Conservation (phyloP, 2,329 filamentous ascomycete genomes). For the Emericellopsis cladophorae region DNA sequence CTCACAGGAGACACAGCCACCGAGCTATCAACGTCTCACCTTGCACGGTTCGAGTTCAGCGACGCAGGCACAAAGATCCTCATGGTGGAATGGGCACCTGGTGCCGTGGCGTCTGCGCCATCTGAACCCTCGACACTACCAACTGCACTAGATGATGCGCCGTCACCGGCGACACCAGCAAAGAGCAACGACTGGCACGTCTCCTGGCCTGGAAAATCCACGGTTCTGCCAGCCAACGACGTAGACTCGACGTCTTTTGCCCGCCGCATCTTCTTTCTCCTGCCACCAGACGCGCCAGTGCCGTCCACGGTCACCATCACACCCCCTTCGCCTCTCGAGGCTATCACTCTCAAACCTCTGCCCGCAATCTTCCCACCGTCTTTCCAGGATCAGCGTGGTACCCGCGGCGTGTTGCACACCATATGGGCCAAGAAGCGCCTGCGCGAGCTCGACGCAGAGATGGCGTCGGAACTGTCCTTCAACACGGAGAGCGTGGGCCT, state of each 20-base stretch:
- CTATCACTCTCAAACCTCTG: slow-evolving; percentile 58
- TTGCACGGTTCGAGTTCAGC: slow-evolving; percentile 73
- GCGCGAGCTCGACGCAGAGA: slow-evolving; percentile 63
- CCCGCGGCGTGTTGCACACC: slow-evolving; percentile 75
- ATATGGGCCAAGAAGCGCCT: slow-evolving; percentile 81
- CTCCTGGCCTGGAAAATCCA: slow-evolving; percentile 71
- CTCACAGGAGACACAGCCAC: neutral
- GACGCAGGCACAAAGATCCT: slow-evolving; percentile 83
- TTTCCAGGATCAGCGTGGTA: slow-evolving; percentile 42
- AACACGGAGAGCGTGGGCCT: slow-evolving; percentile 76
- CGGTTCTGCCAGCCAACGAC: slow-evolving; percentile 50
- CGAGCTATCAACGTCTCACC: slow-evolving; percentile 19
- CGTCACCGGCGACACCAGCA: neutral
- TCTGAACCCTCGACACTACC: neutral
- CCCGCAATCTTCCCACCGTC: slow-evolving; percentile 79
- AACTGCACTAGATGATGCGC: neutral
- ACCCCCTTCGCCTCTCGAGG: slow-evolving; percentile 18
- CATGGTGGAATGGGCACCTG: slow-evolving; percentile 77
- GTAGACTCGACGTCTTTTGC: slow-evolving; percentile 17
- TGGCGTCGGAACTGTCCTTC: slow-evolving; percentile 55
- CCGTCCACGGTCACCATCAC: slow-evolving; percentile 60
- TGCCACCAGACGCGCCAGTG: slow-evolving; percentile 59
- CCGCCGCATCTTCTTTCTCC: slow-evolving; percentile 66
- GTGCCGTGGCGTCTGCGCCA: slow-evolving; percentile 5
- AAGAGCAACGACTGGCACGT: slow-evolving; percentile 50